Evolutionary conservation across 1,139 yeast species (phyloP), one percentile per base, ranked within the genome.

Genomic region (Casaregolazyma suthepensis): DNA sequence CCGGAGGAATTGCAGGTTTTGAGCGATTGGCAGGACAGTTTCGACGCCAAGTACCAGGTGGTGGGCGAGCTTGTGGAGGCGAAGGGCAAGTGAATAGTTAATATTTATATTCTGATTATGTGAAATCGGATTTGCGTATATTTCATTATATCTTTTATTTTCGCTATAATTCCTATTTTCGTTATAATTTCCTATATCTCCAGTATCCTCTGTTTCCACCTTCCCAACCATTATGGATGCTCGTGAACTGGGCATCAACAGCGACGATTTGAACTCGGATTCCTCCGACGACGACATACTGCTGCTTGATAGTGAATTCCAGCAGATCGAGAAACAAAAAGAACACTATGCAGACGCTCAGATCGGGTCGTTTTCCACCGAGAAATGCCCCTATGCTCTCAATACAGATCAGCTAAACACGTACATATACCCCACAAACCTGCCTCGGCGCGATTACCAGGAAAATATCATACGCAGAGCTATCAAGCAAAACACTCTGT

Each of bases 361-460:
- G 22, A n/a, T 47, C 3, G 23, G n/a, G 2, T 22, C 45, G 18
- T 38, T 12, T n/a, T 15, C 43, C 35, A 20, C 20, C 5, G 17
- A 3, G 4, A 10, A 17, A 10, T 19, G 43, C 19, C 52, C 52
- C 2, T 49, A 43, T 37, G 42, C 31, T 13, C 17, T 49, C 15
- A 29, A 44, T 5, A 37, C 19, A 3, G 37, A 43, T 5, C 20
- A 13, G n/a, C 13, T 49, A 23, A 35, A 37, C 35, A 44, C 46
- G 12, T 37, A 43, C 19, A 43, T 49, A 19, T 94, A 93, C 66
- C 99, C 99, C 0, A 83, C 90, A 1, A 93, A 93, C 65, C 79
- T 81, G 58, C 87, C 87, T 57, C 75, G 85, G 1, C 79, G 99
- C 63, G 96, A 88, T 57, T 94, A 94, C 66, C 99, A 94, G 71